Evolutionary conservation across 2,329 filamentous ascomycete genomes (phyloP).

Genomic region (Helotiales sp.): DNA sequence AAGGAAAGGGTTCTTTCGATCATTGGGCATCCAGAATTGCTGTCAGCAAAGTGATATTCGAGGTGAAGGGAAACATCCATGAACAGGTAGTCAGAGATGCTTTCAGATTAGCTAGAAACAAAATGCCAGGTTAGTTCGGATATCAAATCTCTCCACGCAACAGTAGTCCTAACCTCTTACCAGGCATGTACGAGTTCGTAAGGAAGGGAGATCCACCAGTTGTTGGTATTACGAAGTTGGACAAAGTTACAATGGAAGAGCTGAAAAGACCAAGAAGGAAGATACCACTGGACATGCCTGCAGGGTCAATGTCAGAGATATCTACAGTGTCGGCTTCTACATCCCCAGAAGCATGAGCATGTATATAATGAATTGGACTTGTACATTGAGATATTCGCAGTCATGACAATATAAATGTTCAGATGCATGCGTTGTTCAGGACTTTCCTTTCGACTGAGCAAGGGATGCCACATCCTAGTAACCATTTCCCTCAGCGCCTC

Average conservation of each 20-base stretch:
- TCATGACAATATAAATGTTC: too few species aligned
- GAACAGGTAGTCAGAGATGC: constrained; percentile 94
- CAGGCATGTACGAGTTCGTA: constrained; percentile 88
- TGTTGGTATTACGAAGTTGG: constrained; percentile 89
- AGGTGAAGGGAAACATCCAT: constrained; percentile 88
- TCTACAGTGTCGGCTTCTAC: constrained; percentile 27
- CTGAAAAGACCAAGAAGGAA: constrained; percentile 74
- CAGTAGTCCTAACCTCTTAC: constrained; percentile 27
- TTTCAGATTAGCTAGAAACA: constrained; percentile 90
- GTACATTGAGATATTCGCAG: constrained; percentile 5
- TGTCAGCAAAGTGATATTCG: constrained; percentile 89
- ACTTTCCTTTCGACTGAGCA: too few species aligned
- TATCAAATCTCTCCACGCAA: neutral
- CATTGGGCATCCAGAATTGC: constrained; percentile 91
- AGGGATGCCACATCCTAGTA: neutral
- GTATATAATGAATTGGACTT: too few species aligned
- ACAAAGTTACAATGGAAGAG: constrained; percentile 77
- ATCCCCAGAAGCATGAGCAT: constrained; percentile 29
- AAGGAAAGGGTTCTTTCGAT: constrained; percentile 96
- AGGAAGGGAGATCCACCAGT: constrained; percentile 87
- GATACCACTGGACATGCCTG: constrained; percentile 25
- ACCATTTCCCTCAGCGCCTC: too few species aligned
- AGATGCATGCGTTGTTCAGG: too few species aligned
- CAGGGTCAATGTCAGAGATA: neutral
- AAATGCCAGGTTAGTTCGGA: constrained; percentile 74